phyloP scores from a whole-genome alignment of 2,329 filamentous ascomycete species.

The Clarireedia sp. region DNA sequence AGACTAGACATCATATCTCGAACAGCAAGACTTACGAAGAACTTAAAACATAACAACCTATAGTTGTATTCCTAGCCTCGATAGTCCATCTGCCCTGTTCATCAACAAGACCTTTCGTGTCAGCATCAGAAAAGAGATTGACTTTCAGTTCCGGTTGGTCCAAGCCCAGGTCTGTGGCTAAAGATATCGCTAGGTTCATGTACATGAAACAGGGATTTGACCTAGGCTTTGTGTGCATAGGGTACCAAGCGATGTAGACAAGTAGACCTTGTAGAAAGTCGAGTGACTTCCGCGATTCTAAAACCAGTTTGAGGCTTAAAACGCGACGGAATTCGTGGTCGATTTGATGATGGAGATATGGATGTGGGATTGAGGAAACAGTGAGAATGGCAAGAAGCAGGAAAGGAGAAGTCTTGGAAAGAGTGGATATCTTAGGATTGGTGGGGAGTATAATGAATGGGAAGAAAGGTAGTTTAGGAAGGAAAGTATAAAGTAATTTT shows the following conservation, averaged over 20 bases:
- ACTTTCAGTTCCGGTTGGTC: constrained; percentile 20
- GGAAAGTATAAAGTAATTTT: constrained; percentile 17
- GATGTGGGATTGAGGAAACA: constrained; percentile 18
- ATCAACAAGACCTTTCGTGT: constrained; percentile 17
- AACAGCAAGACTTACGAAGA: constrained; percentile 19
- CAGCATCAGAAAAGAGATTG: constrained; percentile 16
- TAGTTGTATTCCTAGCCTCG: constrained; percentile 23
- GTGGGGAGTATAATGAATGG: constrained; percentile 23
- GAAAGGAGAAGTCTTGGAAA: constrained; percentile 24
- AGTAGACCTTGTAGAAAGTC: constrained; percentile 52
- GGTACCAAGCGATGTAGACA: constrained; percentile 50
- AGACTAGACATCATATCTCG: neutral
- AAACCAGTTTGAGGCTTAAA: constrained; percentile 33
- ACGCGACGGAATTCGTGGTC: constrained; percentile 26
- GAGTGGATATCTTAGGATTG: constrained; percentile 19
- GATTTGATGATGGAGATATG: constrained; percentile 23
- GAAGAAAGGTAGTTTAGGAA: constrained; percentile 17
- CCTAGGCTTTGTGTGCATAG: constrained; percentile 24
- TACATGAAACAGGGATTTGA: constrained; percentile 27
- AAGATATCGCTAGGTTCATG: constrained; percentile 28
- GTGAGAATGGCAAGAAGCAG: constrained; percentile 25
- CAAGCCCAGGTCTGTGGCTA: constrained; percentile 29
- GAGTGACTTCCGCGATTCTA: constrained; percentile 48
- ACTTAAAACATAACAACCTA: constrained; percentile 28
- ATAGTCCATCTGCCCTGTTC: constrained; percentile 14